Base-by-base conservation (phyloP, 257 asterid genomes). In the Solanum pennellii region DNA sequence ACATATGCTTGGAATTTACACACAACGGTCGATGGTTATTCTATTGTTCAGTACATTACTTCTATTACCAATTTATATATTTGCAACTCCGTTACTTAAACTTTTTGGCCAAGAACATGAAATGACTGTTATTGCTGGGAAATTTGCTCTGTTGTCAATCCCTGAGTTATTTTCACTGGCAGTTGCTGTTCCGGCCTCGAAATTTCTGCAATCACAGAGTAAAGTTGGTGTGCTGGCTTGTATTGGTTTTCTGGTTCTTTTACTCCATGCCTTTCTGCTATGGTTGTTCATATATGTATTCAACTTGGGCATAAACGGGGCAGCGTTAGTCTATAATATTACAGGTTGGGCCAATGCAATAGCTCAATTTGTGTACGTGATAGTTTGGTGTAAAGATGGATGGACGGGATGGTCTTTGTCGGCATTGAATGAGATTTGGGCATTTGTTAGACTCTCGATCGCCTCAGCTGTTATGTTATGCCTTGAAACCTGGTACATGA, bases 401-500 rank as follows among this genome's bases (percentile, higher is more conserved):
- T 96, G 99, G 99, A 94, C 76, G 25, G 99, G 98, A 23, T 93
- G 93, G 88, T 94, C 98, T 3, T 71, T 84, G 90, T 56, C 90
- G 2, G 96, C 98, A 0, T 94, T 96, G 65, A 90, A 85, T 31
- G 98, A 96, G 47, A 93, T 96, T 2, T 91, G 98, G 96, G 93
- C 94, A 0, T 96, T 96, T 83, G 96, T 95, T 69, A 92, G 96
- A 92, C 95, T 96, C 8, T 96, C 99, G 2, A 82, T 96, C 37
- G 98, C 98, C 4, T 95, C 99, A 7, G 98, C 99, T 27, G 91
- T 94, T 45, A 96, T 96, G 99, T 44, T 95, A 77, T 96, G 99
- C 91, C 88, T 96, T 68, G 99, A 96, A 89, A 88, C 94, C 29
- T 96, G 99, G 98, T 96, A 96, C 83, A 91, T 94, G 94, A 95